Percentiles rank a stretch among this genome's conserved stretches.
Conservation (phyloP, 2,329 filamentous ascomycete species). For the Alternaria burnsii region DNA sequence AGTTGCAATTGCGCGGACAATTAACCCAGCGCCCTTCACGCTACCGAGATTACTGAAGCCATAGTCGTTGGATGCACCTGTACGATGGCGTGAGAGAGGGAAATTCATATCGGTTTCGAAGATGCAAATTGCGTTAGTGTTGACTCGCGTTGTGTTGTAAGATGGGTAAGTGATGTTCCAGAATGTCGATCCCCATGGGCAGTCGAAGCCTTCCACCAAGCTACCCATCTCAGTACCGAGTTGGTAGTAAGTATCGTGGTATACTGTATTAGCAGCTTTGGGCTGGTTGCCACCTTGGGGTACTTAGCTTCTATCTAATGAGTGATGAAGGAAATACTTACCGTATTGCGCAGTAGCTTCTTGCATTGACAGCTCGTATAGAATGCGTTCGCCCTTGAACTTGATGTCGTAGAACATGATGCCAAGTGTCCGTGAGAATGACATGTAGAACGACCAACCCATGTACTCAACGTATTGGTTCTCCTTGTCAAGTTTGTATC, state of each 20-base stretch:
- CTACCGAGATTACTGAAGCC: slow-evolving; percentile 35
- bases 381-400: slow-evolving; percentile 62
- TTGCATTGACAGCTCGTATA: slow-evolving; percentile 66
- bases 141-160: slow-evolving; percentile 53
- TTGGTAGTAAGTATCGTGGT: slow-evolving; percentile 60
- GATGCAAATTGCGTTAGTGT: slow-evolving; percentile 54
- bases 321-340: neutral
- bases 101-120: slow-evolving; percentile 42
- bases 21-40: slow-evolving; percentile 46
- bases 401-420: slow-evolving; percentile 63
- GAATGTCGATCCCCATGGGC: slow-evolving; percentile 61
- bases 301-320: neutral
- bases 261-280: slow-evolving; percentile 10
- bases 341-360: slow-evolving; percentile 65
- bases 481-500: slow-evolving; percentile 54
- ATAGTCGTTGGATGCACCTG: slow-evolving; percentile 27
- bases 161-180: slow-evolving; percentile 59
- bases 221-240: slow-evolving; percentile 56
- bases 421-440: slow-evolving; percentile 59
- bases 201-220: slow-evolving; percentile 58
- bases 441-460: slow-evolving; percentile 62
- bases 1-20: slow-evolving; percentile 52
- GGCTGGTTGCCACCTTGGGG: slow-evolving; percentile 8
- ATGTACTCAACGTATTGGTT: slow-evolving; percentile 60
- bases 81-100: slow-evolving; percentile 46